phyloP scores from a whole-genome alignment of 371 early-diverging fungal genomes.

The Caulochytrium protostelioides region DNA sequence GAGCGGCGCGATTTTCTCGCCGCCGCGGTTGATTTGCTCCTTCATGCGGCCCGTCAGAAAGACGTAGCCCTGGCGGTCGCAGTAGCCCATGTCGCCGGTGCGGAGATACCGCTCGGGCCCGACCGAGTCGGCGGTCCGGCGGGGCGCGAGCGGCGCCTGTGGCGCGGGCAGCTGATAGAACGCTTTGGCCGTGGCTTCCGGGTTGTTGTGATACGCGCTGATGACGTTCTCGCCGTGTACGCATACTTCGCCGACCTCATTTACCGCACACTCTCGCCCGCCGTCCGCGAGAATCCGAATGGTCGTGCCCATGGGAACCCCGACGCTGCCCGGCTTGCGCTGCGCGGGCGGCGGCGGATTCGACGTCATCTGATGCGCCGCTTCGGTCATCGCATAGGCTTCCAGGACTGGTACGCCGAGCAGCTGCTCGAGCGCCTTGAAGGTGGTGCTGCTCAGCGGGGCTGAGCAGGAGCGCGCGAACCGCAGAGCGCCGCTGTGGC shows the following conservation, averaged over 20 bases:
- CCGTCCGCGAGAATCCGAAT: not conserved
- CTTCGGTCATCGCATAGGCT: constrained; percentile 84
- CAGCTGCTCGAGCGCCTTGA: constrained; percentile 26
- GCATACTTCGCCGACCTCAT: constrained; percentile 54
- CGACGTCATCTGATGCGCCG: constrained; percentile 70
- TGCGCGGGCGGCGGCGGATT: constrained; percentile 52
- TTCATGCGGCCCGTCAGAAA: constrained; percentile 16
- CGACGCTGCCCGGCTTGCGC: constrained; percentile 53
- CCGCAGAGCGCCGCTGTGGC: constrained; percentile 20
- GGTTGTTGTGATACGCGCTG: constrained; percentile 49
- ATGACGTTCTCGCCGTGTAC: constrained; percentile 53
- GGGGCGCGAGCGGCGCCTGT: constrained; percentile 41
- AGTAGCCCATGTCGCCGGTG: constrained; percentile 17
- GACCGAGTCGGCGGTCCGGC: constrained; percentile 70
- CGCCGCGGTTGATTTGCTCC: constrained; percentile 22
- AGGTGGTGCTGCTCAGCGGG: not conserved
- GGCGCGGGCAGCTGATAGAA: constrained; percentile 24
- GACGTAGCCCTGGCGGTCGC: constrained; percentile 13
- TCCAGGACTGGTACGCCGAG: constrained; percentile 58
- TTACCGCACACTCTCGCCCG: constrained; percentile 1
- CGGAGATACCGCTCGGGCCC: constrained; percentile 40
- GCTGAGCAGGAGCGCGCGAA: constrained; percentile 14
- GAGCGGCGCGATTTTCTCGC: constrained; percentile 17
- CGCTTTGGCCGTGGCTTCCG: constrained; percentile 43
- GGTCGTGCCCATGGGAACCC: not conserved